Evolutionary conservation across 441 rosid genomes (phyloP).

Genomic region (Pelargonium cotyledonis): DNA sequence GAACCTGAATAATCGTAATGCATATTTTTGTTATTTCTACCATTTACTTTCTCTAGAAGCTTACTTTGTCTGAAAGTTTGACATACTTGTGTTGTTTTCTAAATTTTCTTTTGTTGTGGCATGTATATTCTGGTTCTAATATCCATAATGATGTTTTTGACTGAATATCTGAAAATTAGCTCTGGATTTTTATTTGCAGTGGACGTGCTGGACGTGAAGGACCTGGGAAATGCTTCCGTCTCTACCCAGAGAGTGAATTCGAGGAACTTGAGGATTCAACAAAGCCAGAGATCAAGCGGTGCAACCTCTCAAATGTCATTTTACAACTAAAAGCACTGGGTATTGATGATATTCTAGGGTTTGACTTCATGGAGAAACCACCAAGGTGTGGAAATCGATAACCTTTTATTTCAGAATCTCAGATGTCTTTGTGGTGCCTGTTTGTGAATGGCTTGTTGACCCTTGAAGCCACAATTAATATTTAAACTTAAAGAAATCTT

Average conservation of each 20-base stretch:
- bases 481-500: neutral
- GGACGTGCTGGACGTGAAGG: slow-evolving; percentile 99
- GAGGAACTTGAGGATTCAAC: slow-evolving; percentile 87
- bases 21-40: neutral
- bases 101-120: neutral
- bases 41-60: neutral
- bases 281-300: slow-evolving; percentile 83
- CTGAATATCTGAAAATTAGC: slow-evolving; percentile 13
- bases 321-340: slow-evolving; percentile 94
- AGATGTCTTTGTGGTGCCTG: neutral
- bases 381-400: slow-evolving; percentile 45
- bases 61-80: neutral
- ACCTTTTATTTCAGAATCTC: slow-evolving; percentile 13
- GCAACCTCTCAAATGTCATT: slow-evolving; percentile 84
- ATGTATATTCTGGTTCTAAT: neutral
- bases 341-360: slow-evolving; percentile 80
- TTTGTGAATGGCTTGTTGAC: neutral
- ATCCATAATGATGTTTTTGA: slow-evolving; percentile 3
- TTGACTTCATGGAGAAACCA: slow-evolving; percentile 92
- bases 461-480: neutral
- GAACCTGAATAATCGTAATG: neutral
- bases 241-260: slow-evolving; percentile 84
- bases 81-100: neutral
- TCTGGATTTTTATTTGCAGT: slow-evolving; percentile 37
- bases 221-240: slow-evolving; percentile 85